Percentiles rank a stretch among this genome's conserved stretches.
Conservation (phyloP, 2,329 filamentous ascomycete species). For the Neospermospora avenae region DNA sequence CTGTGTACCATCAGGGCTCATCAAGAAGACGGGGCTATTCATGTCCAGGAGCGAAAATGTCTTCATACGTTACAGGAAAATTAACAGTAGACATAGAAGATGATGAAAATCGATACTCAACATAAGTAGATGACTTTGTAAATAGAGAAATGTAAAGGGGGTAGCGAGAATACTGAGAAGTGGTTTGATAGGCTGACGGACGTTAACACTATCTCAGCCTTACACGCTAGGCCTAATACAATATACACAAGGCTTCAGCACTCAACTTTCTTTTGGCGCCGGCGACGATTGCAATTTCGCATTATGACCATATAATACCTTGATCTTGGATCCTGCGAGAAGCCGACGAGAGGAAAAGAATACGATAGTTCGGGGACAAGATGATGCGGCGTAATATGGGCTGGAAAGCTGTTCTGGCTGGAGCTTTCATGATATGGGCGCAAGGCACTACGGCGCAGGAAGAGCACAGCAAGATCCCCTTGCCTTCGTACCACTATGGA, state of each 20-base stretch:
- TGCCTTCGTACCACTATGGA: conserved; percentile 64
- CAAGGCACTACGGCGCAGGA: conserved; percentile 13
- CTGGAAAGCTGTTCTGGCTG: conserved; percentile 11
- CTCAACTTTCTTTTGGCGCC: neutral
- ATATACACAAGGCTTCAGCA: neutral
- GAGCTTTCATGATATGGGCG: conserved; percentile 1
- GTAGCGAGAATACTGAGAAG: neutral
- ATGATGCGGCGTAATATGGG: conserved; percentile 12
- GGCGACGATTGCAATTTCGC: neutral
- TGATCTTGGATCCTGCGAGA: conserved; percentile 3
- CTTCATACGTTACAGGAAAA: too few relatives aligned
- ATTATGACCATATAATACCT: conserved; percentile 1
- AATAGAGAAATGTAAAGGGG: neutral
- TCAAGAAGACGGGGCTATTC: too few relatives aligned
- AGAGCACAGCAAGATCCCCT: conserved; percentile 29
- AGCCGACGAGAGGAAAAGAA: conserved; percentile 1
- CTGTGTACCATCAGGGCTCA: too few relatives aligned
- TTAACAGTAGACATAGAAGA: too few relatives aligned
- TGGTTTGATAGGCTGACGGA: neutral
- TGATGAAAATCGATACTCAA: too few relatives aligned
- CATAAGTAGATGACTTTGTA: too few relatives aligned
- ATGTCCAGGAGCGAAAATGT: too few relatives aligned
- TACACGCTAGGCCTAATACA: neutral
- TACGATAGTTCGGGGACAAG: neutral
- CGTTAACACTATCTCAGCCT: neutral